Evolutionary conservation across 768 basidiomycete genomes (phyloP).

Genomic region (Dioszegia crocea): DNA sequence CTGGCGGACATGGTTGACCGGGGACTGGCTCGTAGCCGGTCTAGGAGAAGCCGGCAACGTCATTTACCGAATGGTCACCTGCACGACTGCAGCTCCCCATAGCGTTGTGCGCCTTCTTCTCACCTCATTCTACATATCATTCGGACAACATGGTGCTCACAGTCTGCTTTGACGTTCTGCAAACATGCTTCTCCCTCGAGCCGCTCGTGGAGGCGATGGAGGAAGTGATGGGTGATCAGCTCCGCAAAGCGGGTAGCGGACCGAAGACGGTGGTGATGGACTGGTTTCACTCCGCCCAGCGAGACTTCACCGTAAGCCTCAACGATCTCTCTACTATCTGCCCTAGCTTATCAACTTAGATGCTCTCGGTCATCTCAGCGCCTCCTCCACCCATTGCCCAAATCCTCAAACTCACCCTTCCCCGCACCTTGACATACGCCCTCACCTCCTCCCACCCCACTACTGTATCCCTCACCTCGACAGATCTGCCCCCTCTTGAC

Average conservation of each 20-base stretch:
- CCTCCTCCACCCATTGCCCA: conserved; percentile 32
- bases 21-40: too few species aligned
- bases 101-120: neutral
- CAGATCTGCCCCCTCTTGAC: conserved; percentile 9
- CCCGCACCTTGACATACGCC: conserved; percentile 15
- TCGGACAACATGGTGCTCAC: conserved; percentile 12
- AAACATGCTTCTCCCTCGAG: conserved; percentile 31
- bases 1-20: too few species aligned
- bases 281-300: conserved; percentile 37
- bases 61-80: neutral
- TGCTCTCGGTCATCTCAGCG: conserved; percentile 24
- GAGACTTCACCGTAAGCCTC: conserved; percentile 29
- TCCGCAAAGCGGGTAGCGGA: conserved; percentile 14
- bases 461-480: neutral
- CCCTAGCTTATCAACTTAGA: neutral
- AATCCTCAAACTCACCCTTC: conserved; percentile 24
- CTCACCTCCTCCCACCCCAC: conserved; percentile 13
- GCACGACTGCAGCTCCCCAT: too few species aligned
- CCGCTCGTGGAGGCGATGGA: conserved; percentile 23
- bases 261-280: conserved; percentile 22
- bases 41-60: neutral
- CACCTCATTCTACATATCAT: neutral
- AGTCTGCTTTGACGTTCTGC: conserved; percentile 37
- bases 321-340: neutral
- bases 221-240: conserved; percentile 19